These are phyloP conservation scores for Liquidambar formosana DNA, from an alignment of 164 flowering plant genomes.

Conservation along the genomic window DNA sequence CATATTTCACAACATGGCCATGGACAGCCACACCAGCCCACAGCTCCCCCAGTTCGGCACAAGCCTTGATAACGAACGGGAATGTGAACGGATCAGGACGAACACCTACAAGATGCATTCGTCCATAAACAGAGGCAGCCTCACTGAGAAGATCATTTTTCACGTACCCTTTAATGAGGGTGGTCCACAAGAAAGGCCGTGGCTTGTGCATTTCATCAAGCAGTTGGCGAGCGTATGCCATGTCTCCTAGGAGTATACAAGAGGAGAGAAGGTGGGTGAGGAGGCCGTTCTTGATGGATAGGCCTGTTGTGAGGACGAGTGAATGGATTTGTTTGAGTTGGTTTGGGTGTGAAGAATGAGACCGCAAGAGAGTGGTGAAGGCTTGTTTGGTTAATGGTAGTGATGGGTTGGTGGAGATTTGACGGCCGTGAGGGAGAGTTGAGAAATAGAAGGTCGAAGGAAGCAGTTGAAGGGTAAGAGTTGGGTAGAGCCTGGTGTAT, in stretches of 20 bases:
- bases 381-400: conserved; percentile 16
- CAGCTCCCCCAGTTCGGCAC: conserved; percentile 19
- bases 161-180: conserved; percentile 42
- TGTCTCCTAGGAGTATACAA: conserved; percentile 22
- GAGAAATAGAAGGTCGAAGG: background rate
- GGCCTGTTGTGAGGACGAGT: conserved; percentile 37
- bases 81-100: conserved; percentile 46
- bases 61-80: conserved; percentile 42
- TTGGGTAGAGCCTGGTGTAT: too few species aligned
- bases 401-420: background rate
- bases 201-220: conserved; percentile 53
- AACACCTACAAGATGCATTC: conserved; percentile 28
- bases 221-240: conserved; percentile 36
- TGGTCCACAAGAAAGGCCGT: conserved; percentile 43
- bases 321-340: conserved; percentile 40
- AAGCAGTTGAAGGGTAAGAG: background rate
- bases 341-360: conserved; percentile 24
- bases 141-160: conserved; percentile 23
- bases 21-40: conserved; percentile 29
- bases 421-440: background rate
- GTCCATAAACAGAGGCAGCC: conserved; percentile 23
- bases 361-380: conserved; percentile 22
- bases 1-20: conserved; percentile 34
- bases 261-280: conserved; percentile 31
- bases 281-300: conserved; percentile 40